Evolutionary conservation across 2,329 filamentous ascomycete genomes (phyloP), one percentile per base, ranked within the genome.

Genomic region (Colletotrichum sublineola): DNA sequence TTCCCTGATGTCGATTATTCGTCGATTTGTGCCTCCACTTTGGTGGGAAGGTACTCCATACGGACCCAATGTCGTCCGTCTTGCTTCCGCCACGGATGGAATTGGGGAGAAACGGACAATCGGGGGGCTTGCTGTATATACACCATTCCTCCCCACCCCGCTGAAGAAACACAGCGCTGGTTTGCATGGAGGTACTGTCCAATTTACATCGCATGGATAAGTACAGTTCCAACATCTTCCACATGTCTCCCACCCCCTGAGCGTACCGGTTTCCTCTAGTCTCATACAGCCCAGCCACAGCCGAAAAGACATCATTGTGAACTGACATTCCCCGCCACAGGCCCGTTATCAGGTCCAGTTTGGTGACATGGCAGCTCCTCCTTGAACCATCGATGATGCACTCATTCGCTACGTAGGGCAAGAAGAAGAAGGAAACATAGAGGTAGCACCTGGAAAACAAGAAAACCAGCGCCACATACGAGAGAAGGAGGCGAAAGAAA

Each of bases 1-100:
- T 33, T 48, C 31, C 20, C 36, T 18, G n/a, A 48, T 36, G 18
- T 58, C 66, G 69, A 72, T 69, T 58, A 68, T 64, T 72, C 69
- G 66, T 60, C 60, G 69, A 72, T 68, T 55, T 48, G 53, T 48
- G 40, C 36, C 60, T 60, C 60, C 65, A 72, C 66, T 69, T 33
- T 2, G 24, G 20, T 31, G 46, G 36, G 44, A 24, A 55, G 46
- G 52, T 55, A 48, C 69, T 63, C 46, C 61, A 42, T 63, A 63
- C 46, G 33, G 46, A 53, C 61, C 36, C 61, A 63, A 15, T 42
- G 33, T 63, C 46, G 61, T 31, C 61, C 46, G 61, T 53, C 61
- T 29, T 31, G 44, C 50, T 36, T 18, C 20, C 48, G 48, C 48
- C 62, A 55, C 24, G 57, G 7, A 57, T 57, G 40, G 57, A 31